phyloP scores from a whole-genome alignment of 2,329 filamentous ascomycete genomes.

The Pyrenochaeta sp. region DNA sequence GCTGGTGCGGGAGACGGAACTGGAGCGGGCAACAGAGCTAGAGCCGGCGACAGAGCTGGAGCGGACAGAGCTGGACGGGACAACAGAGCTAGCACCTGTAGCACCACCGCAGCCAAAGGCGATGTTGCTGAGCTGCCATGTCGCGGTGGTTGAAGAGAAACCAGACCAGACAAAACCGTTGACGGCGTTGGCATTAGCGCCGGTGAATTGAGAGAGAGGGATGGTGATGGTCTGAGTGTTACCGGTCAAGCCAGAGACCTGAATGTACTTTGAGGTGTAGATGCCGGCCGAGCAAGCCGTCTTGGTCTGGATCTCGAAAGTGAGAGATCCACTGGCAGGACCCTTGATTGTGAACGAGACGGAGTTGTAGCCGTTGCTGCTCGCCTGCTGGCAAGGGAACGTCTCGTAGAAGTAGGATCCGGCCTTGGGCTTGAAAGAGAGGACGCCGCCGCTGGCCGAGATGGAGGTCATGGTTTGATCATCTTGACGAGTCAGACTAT shows the following conservation, averaged over 20 bases:
- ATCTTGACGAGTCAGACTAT: slow-evolving; percentile 48
- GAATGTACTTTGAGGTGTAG: slow-evolving; percentile 56
- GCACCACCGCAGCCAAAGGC: slow-evolving; percentile 54
- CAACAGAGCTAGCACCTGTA: neutral
- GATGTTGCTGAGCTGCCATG: slow-evolving; percentile 61
- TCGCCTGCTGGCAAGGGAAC: slow-evolving; percentile 58
- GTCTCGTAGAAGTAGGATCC: slow-evolving; percentile 65
- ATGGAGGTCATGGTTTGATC: slow-evolving; percentile 60
- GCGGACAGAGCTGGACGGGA: neutral
- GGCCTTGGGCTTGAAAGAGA: slow-evolving; percentile 61
- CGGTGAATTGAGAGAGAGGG: slow-evolving; percentile 59
- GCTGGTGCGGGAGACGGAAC: neutral
- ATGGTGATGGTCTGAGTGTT: slow-evolving; percentile 60
- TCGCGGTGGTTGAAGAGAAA: slow-evolving; percentile 49
- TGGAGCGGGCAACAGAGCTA: neutral
- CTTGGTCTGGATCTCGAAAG: slow-evolving; percentile 59
- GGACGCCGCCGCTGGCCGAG: slow-evolving; percentile 53
- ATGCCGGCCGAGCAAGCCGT: slow-evolving; percentile 53
- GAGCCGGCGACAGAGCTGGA: slow-evolving; percentile 4
- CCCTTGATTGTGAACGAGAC: slow-evolving; percentile 60
- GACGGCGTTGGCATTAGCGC: slow-evolving; percentile 61
- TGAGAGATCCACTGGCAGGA: slow-evolving; percentile 52
- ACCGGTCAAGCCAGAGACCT: slow-evolving; percentile 60
- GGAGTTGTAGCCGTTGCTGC: slow-evolving; percentile 57
- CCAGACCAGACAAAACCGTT: slow-evolving; percentile 56